Percentiles rank a stretch among this genome's conserved stretches.
Conservation (phyloP, 2,329 filamentous ascomycete genomes). For the Alternaria angustiovoidea region DNA sequence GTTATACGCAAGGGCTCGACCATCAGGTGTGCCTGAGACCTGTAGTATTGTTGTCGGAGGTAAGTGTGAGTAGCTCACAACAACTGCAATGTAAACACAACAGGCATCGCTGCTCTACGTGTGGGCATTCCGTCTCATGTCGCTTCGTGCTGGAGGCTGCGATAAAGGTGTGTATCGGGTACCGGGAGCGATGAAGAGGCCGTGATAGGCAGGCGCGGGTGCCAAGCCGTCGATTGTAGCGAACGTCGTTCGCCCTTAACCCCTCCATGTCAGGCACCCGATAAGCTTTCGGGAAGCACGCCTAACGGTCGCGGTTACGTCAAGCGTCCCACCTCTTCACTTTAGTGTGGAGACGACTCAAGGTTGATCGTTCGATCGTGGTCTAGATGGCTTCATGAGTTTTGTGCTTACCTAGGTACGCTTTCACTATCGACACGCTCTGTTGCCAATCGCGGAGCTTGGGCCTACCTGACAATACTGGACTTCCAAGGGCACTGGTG, state of each 20-base stretch:
- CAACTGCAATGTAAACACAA: background rate
- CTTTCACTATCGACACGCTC: background rate
- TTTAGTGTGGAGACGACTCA: background rate
- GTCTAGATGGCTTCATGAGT: background rate
- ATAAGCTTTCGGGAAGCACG: conserved; percentile 2
- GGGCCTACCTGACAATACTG: background rate
- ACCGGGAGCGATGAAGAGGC: background rate
- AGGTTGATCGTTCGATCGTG: background rate
- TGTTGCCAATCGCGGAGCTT: background rate
- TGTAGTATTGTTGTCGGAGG: background rate
- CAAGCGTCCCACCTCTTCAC: conserved; percentile 1
- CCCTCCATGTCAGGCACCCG: background rate
- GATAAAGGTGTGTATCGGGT: conserved; percentile 6
- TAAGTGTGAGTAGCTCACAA: background rate
- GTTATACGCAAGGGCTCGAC: background rate
- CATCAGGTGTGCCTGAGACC: background rate
- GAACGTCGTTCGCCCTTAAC: conserved; percentile 19
- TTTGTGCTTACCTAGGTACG: background rate
- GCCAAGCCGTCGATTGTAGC: conserved; percentile 20
- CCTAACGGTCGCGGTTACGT: background rate
- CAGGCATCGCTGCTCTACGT: background rate
- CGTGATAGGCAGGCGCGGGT: conserved; percentile 2
- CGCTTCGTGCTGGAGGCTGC: background rate
- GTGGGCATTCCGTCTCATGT: background rate
- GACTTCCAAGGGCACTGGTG: background rate